A percentile compares a stretch with the other conserved stretches of the same genome.
These are phyloP conservation scores for Aspergillus udagawae DNA, from an alignment of 2,329 filamentous ascomycete species.

Conservation along the genomic window DNA sequence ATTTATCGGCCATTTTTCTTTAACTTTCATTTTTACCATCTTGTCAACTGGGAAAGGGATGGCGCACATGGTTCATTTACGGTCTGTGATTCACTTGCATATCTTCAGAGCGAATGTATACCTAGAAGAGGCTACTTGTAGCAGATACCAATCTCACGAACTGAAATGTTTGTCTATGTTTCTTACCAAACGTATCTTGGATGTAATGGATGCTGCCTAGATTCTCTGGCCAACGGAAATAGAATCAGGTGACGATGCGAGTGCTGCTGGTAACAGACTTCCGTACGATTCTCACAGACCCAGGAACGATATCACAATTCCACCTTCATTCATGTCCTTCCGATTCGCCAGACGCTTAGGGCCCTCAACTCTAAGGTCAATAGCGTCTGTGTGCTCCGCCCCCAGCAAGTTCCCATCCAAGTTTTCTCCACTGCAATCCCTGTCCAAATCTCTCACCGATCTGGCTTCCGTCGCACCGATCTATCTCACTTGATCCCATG, in stretches of 20 bases:
- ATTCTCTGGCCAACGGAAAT: neutral
- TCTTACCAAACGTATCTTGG: neutral
- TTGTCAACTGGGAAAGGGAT: conserved; percentile 1
- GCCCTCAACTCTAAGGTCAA: neutral
- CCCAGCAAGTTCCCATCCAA: neutral
- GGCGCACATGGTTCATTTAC: neutral
- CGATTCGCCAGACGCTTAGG: neutral
- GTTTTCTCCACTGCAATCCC: neutral
- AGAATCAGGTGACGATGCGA: neutral
- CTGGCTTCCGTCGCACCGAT: neutral
- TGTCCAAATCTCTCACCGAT: neutral
- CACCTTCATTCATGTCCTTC: neutral
- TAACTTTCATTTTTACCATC: neutral
- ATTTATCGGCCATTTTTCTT: neutral
- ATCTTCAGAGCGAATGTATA: conserved; percentile 7
- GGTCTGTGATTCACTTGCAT: neutral
- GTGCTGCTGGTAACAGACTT: neutral
- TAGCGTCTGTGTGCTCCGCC: neutral
- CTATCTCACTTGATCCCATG: neutral
- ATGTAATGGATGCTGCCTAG: neutral
- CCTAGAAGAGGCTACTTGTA: conserved; percentile 2
- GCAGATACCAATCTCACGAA: neutral
- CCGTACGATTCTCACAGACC: neutral
- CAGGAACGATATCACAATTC: neutral
- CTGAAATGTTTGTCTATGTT: neutral